Conservation (phyloP, 2,329 filamentous ascomycete species). For the Ophiostoma sp. region DNA sequence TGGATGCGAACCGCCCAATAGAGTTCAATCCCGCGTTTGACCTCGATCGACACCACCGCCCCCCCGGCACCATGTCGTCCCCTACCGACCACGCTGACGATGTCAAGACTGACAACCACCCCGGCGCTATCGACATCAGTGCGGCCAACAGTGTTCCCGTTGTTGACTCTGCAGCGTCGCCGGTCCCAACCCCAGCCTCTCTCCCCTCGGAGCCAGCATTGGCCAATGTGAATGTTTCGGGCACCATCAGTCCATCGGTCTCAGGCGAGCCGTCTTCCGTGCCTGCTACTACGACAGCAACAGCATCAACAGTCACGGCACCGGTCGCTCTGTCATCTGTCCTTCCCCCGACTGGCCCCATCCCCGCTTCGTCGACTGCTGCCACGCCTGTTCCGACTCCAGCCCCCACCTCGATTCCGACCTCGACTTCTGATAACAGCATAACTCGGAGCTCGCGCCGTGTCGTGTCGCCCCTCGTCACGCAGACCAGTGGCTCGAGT, state of each 20-base stretch:
- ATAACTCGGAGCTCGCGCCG: slow-evolving; percentile 15
- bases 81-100: background rate
- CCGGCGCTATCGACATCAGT: background rate
- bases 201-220: slow-evolving; percentile 2
- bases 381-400: background rate
- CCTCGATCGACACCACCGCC: background rate
- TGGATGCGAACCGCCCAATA: background rate
- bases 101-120: background rate
- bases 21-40: background rate
- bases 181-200: background rate
- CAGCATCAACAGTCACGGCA: background rate
- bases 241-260: slow-evolving; percentile 21
- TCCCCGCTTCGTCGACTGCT: slow-evolving; percentile 13
- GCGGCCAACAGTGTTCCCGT: background rate
- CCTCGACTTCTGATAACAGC: background rate
- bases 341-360: background rate
- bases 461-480: slow-evolving; percentile 22
- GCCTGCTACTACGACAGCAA: background rate
- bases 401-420: background rate
- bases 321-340: slow-evolving; percentile 15
- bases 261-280: background rate
- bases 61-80: slow-evolving; percentile 1
- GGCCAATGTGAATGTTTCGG: slow-evolving; percentile 14
- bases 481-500: background rate
- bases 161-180: background rate